Base-by-base conservation (phyloP, 768 basidiomycete species). In the Lactarius sp. region DNA sequence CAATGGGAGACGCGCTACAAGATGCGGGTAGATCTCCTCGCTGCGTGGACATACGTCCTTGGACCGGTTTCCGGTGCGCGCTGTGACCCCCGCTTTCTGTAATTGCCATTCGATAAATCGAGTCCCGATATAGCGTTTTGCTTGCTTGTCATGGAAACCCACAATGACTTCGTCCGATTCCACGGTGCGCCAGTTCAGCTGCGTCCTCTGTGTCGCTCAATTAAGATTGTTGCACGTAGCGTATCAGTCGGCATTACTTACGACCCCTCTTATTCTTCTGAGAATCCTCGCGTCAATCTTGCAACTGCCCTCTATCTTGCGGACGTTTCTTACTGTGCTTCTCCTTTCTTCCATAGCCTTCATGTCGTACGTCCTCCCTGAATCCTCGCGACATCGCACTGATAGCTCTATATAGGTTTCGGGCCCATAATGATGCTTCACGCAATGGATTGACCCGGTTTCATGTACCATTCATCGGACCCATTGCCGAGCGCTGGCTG, bases 161-260 rank as follows among this genome's bases (percentile, higher is more conserved):
- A 83, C 64, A 88, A 87, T 69, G 86, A 90, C 73, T 87, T 83
- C 66, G 83, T 90, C 62, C 84, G 90, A 58, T 91, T 90, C 71
- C 88, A 90, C 71, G 86, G 88, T 88, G 57, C 69, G 81, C 70
- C 46, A 54, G 56, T 33, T 16, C 22, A 9, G 7, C n/a, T 33
- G 49, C 57, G 22, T 20, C 13, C 65, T 10, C 53, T 51, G 36
- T 51, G 59, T 37, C 42, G 59, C 55, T 58, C 52, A 7, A 59
- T 54, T 67, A 53, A 36, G 46, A 58, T 59, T 57, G 52, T 59
- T 53, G 58, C 59, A 42, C 64, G 22, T 70, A 92, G 90, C 87
- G 36, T 91, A 91, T 70, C 90, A 91, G 74, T 88, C 88, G 12
- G 88, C 87, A 4, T 77, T 92, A 13, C 73, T 89, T 49, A 83